phyloP scores from a whole-genome alignment of 2,329 filamentous ascomycete species.

The Metarhizium guizhouense region DNA sequence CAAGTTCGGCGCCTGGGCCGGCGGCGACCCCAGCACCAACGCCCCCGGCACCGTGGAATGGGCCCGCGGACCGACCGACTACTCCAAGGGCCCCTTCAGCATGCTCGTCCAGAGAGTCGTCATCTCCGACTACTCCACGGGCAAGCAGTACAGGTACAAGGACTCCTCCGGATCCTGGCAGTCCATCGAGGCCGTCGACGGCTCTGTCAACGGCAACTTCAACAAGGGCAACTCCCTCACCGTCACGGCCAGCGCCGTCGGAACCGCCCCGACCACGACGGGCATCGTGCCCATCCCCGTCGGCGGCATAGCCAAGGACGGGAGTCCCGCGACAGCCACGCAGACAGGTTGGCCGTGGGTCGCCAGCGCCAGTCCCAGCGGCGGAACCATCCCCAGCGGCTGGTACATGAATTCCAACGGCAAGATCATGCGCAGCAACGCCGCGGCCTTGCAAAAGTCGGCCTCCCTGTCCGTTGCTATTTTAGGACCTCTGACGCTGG shows the following conservation, averaged over 20 bases:
- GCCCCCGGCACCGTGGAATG: constrained; percentile 75
- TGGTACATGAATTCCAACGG: constrained; percentile 74
- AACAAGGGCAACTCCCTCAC: constrained; percentile 39
- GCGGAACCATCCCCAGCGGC: constrained; percentile 58
- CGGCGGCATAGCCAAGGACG: constrained; percentile 55
- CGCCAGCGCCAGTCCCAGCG: constrained; percentile 41
- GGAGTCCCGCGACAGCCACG: constrained; percentile 40
- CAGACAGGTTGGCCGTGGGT: constrained; percentile 64
- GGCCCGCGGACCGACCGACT: constrained; percentile 82
- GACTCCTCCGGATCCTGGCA: constrained; percentile 70
- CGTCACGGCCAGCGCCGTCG: constrained; percentile 49
- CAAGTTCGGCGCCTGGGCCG: constrained; percentile 87
- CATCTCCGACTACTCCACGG: constrained; percentile 89
- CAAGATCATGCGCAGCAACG: constrained; percentile 64
- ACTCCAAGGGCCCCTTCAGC: constrained; percentile 69
- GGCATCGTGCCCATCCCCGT: constrained; percentile 59
- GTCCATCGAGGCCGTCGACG: constrained; percentile 75
- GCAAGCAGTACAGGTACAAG: constrained; percentile 72
- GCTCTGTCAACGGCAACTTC: constrained; percentile 62
- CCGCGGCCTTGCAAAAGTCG: constrained; percentile 24
- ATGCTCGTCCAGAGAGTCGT: constrained; percentile 74
- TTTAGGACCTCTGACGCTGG: constrained; percentile 17
- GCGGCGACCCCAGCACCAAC: constrained; percentile 71
- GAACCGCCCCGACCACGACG: constrained; percentile 53
- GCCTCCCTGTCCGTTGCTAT: constrained; percentile 10